Conservation (phyloP, 805 yeast species). For the Candida montana region DNA sequence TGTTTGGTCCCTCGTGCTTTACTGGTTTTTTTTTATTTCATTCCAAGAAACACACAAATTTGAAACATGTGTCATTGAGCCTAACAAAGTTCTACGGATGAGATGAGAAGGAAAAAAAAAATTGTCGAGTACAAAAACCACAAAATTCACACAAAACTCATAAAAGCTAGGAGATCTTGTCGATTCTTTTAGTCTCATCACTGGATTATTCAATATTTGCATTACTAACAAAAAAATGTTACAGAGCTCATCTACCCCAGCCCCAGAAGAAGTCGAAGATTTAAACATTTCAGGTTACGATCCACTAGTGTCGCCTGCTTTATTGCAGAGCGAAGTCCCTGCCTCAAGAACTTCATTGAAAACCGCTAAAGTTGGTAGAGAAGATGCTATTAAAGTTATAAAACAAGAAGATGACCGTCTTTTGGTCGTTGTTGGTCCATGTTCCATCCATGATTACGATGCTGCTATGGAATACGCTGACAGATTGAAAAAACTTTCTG, state of each 20-base stretch:
- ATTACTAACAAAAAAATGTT: constrained; percentile 4
- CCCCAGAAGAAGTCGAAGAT: constrained; percentile 47
- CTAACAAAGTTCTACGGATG: too few species aligned
- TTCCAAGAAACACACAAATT: not conserved
- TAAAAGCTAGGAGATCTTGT: too few species aligned
- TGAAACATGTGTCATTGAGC: too few species aligned
- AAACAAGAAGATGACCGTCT: constrained; percentile 76
- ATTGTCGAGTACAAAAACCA: too few species aligned
- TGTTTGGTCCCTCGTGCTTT: not conserved
- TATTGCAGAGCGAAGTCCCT: constrained; percentile 80
- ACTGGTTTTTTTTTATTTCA: not conserved
- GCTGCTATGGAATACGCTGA: constrained; percentile 86
- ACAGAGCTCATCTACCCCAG: constrained; percentile 12
- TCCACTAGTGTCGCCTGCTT: constrained; percentile 90
- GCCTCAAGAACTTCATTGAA: constrained; percentile 48
- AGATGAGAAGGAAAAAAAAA: too few species aligned
- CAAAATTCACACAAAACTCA: too few species aligned
- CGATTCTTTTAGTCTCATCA: too few species aligned
- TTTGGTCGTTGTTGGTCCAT: constrained; percentile 90
- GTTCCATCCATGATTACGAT: constrained; percentile 89
- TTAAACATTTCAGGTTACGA: constrained; percentile 85
- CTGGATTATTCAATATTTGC: too few species aligned
- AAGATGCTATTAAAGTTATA: constrained; percentile 69
- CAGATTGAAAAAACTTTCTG: constrained; percentile 59
- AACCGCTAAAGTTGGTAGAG: constrained; percentile 73